These are phyloP conservation scores for Yamadazyma tumulicola DNA, from an alignment of 805 yeast genomes.

Conservation along the genomic window DNA sequence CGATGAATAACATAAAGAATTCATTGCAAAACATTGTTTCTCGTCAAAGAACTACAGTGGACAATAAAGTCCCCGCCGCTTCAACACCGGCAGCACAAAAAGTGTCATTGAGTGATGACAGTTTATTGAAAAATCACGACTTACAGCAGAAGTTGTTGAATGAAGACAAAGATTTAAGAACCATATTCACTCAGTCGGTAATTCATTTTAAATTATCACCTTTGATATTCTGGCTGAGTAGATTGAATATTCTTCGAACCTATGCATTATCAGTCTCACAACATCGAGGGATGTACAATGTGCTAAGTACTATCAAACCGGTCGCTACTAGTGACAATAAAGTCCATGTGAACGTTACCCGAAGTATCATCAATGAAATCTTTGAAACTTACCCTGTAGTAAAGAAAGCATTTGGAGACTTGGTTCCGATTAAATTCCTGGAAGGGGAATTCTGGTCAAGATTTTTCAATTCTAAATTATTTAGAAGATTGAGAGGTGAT, in stretches of 20 bases:
- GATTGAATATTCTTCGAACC: conserved; percentile 76
- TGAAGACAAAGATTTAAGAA: conserved; percentile 65
- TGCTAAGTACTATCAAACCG: conserved; percentile 87
- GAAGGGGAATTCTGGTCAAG: conserved; percentile 97
- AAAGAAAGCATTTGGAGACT: conserved; percentile 81
- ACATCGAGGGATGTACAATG: conserved; percentile 90
- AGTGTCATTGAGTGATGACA: conserved; percentile 34
- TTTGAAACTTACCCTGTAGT: conserved; percentile 93
- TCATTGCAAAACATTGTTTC: conserved; percentile 67
- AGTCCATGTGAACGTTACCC: conserved; percentile 86
- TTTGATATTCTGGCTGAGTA: conserved; percentile 80
- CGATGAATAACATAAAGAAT: conserved; percentile 71
- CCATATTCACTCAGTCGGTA: conserved; percentile 83
- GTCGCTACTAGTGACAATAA: conserved; percentile 90
- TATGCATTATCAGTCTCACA: conserved; percentile 83
- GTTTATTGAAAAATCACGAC: conserved; percentile 63
- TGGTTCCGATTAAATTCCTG: conserved; percentile 73
- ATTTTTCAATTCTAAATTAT: conserved; percentile 86
- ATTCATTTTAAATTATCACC: conserved; percentile 74
- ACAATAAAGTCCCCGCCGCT: conserved; percentile 15
- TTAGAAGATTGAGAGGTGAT: conserved; percentile 87
- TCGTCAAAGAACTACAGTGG: conserved; percentile 53
- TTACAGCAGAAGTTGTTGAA: conserved; percentile 76
- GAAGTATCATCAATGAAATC: conserved; percentile 85
- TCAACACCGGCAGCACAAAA: conserved; percentile 9